phyloP scores from a whole-genome alignment of 2,329 filamentous ascomycete genomes.

The Pseudomassariella vexata region DNA sequence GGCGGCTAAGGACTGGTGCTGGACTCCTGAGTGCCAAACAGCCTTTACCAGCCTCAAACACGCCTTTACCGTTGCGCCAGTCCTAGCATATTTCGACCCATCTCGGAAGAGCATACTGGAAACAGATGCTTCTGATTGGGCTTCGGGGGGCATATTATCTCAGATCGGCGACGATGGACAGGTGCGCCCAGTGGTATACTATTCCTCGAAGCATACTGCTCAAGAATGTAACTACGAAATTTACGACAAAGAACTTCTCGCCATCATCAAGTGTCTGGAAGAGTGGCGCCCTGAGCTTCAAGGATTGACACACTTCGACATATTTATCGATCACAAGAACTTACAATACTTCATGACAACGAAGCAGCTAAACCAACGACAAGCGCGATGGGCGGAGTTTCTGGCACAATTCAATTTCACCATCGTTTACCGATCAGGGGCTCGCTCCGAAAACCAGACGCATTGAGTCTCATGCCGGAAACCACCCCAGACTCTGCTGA shows the following conservation, averaged over 20 bases:
- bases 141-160: slow-evolving; percentile 3
- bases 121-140: slow-evolving; percentile 15
- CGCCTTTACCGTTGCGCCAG: background rate
- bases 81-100: background rate
- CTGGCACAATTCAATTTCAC: slow-evolving; percentile 15
- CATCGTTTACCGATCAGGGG: slow-evolving; percentile 11
- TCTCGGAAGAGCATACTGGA: slow-evolving; percentile 14
- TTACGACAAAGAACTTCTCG: slow-evolving; percentile 28
- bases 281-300: slow-evolving; percentile 16
- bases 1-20: slow-evolving; percentile 4
- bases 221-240: slow-evolving; percentile 24
- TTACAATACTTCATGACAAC: slow-evolving; percentile 18
- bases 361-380: slow-evolving; percentile 15
- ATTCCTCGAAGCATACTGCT: slow-evolving; percentile 10
- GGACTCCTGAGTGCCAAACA: background rate
- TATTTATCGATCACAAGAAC: slow-evolving; percentile 16
- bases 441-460: too few relatives aligned
- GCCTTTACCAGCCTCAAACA: slow-evolving; percentile 4
- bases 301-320: slow-evolving; percentile 2
- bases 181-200: slow-evolving; percentile 10
- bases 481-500: too few relatives aligned
- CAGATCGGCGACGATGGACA: slow-evolving; percentile 3
- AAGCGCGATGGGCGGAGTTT: slow-evolving; percentile 16
- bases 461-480: too few relatives aligned
- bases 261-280: slow-evolving; percentile 21